phyloP scores from a whole-genome alignment of 352 stramenopile species.

The Globisporangium takayamanum region DNA sequence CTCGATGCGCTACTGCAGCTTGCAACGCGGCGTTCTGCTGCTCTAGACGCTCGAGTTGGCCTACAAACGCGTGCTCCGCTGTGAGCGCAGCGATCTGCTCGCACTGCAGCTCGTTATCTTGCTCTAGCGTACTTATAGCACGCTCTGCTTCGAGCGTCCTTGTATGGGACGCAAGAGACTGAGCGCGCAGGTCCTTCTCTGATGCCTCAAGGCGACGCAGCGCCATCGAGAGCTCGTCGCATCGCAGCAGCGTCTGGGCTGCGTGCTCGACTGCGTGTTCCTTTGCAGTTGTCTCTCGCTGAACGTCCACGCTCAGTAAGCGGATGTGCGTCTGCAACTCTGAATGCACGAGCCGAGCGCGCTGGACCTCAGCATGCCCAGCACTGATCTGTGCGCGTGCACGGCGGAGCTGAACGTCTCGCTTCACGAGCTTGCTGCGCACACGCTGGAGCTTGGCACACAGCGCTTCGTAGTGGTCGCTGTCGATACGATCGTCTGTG shows the following conservation, averaged over 20 bases:
- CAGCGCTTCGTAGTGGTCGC: slow-evolving; percentile 31
- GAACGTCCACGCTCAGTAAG: slow-evolving; percentile 14
- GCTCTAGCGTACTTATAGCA: neutral
- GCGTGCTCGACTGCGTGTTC: slow-evolving; percentile 38
- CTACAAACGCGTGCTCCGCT: neutral
- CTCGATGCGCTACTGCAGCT: slow-evolving; percentile 8
- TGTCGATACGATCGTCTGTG: slow-evolving; percentile 25
- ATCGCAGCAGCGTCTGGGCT: slow-evolving; percentile 25
- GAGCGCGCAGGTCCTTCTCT: neutral
- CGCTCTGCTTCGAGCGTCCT: slow-evolving; percentile 3
- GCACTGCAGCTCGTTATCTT: slow-evolving; percentile 1
- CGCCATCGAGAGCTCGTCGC: slow-evolving; percentile 5
- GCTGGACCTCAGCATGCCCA: slow-evolving; percentile 10
- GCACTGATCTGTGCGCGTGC: slow-evolving; percentile 21
- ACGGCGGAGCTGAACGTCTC: slow-evolving; percentile 29
- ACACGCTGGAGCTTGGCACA: slow-evolving; percentile 36
- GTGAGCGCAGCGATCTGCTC: neutral
- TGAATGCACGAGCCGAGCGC: slow-evolving; percentile 1
- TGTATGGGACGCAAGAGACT: slow-evolving; percentile 10
- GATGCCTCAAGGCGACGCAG: neutral
- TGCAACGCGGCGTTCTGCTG: slow-evolving; percentile 14
- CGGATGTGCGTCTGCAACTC: slow-evolving; percentile 12
- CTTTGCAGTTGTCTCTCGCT: slow-evolving; percentile 16
- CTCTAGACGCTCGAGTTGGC: neutral
- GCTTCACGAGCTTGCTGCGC: slow-evolving; percentile 21